Conservation (phyloP, 2,329 filamentous ascomycete species). For the Saccharata proteae region DNA sequence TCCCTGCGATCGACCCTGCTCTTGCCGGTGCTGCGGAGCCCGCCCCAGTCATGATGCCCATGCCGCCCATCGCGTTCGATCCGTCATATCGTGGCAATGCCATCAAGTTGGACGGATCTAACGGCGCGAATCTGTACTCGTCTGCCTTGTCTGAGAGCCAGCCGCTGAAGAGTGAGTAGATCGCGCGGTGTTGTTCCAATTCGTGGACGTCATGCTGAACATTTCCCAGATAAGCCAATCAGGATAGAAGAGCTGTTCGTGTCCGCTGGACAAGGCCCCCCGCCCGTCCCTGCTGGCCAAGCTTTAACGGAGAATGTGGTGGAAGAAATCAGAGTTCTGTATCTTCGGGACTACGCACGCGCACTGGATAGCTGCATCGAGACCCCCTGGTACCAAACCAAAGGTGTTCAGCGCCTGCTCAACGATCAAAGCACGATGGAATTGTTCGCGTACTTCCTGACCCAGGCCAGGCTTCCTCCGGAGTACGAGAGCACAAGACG, state of each 20-base stretch:
- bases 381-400: conserved; percentile 63
- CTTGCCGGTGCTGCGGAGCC: conserved; percentile 37
- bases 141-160: conserved; percentile 12
- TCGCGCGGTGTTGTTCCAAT: neutral
- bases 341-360: conserved; percentile 62
- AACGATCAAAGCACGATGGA: conserved; percentile 48
- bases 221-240: conserved; percentile 22
- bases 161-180: conserved; percentile 19
- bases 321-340: conserved; percentile 59
- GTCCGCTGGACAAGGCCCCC: conserved; percentile 48
- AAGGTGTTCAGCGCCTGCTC: conserved; percentile 41
- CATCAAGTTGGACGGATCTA: conserved; percentile 10
- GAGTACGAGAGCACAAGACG: conserved; percentile 7
- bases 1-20: conserved; percentile 54
- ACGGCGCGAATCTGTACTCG: conserved; percentile 13
- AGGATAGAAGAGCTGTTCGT: conserved; percentile 62
- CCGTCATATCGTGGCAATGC: conserved; percentile 6
- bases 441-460: conserved; percentile 54
- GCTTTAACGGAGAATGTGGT: conserved; percentile 35
- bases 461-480: conserved; percentile 13
- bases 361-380: conserved; percentile 69
- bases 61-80: conserved; percentile 7
- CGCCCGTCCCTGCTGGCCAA: conserved; percentile 22
- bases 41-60: conserved; percentile 13
- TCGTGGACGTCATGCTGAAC: neutral